A percentile compares a stretch with the other conserved stretches of the same genome.
Evolutionary conservation across 768 basidiomycete genomes (phyloP).

Genomic region (Pisolithus microcarpus): DNA sequence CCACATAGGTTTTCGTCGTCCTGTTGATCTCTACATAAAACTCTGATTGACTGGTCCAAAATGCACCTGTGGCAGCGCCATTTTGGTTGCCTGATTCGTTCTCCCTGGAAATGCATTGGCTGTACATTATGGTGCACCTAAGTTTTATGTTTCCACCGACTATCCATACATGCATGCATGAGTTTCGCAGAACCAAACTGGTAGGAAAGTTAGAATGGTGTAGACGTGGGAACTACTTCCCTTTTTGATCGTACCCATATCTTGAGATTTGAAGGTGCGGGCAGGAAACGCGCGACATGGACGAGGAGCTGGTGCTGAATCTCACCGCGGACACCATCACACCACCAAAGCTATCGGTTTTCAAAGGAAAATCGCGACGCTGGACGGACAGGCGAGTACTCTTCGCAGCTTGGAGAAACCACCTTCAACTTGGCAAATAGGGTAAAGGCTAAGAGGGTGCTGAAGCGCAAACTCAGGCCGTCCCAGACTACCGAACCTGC

Average conservation of each 20-base stretch:
- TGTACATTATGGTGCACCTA: too few relatives aligned
- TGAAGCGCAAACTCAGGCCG: slow-evolving; percentile 49
- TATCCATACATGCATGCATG: too few relatives aligned
- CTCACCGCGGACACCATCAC: slow-evolving; percentile 39
- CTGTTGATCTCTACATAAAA: slow-evolving; percentile 1
- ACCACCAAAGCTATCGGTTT: slow-evolving; percentile 19
- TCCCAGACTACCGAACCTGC: slow-evolving; percentile 13
- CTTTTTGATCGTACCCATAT: too few relatives aligned
- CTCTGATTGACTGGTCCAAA: neutral
- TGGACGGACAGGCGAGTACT: slow-evolving; percentile 69
- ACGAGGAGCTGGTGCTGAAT: slow-evolving; percentile 73
- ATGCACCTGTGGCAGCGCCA: neutral
- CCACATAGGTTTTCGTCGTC: slow-evolving; percentile 41
- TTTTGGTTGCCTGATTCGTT: too few relatives aligned
- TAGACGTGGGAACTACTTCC: too few relatives aligned
- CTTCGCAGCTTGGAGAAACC: neutral
- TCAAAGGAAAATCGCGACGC: slow-evolving; percentile 51
- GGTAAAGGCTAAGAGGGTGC: slow-evolving; percentile 65
- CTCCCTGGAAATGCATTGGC: too few relatives aligned
- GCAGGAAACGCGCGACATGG: slow-evolving; percentile 34
- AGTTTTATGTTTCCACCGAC: too few relatives aligned
- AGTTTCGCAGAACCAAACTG: too few relatives aligned
- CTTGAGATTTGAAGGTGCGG: too few relatives aligned
- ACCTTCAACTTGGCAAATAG: slow-evolving; percentile 29
- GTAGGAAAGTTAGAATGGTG: too few relatives aligned